Percentiles rank a stretch among this genome's conserved stretches.
Conservation (phyloP, 768 basidiomycete species). For the Leccinum barrowsii region DNA sequence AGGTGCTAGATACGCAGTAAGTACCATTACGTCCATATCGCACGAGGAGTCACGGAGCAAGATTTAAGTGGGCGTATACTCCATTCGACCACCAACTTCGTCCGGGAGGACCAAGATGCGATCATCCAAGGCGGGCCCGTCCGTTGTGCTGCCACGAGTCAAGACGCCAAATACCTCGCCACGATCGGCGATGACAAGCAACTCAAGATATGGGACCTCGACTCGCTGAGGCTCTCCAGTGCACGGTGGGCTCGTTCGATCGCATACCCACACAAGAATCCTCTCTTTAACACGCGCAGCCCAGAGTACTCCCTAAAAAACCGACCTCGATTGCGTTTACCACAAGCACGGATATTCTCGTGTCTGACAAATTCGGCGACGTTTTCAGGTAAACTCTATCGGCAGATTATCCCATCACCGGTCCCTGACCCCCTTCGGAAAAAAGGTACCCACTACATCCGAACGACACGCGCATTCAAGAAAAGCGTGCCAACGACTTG, state of each 20-base stretch:
- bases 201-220: slow-evolving; percentile 71
- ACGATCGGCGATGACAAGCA: slow-evolving; percentile 78
- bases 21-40: slow-evolving; percentile 17
- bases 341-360: slow-evolving; percentile 60
- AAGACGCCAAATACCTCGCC: slow-evolving; percentile 44
- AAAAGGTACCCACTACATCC: slow-evolving; percentile 60
- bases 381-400: slow-evolving; percentile 62
- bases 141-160: slow-evolving; percentile 53
- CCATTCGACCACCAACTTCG: slow-evolving; percentile 38
- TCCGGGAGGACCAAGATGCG: slow-evolving; percentile 29
- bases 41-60: slow-evolving; percentile 5
- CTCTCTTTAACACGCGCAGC: not conserved
- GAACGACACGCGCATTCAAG: slow-evolving; percentile 4
- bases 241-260: slow-evolving; percentile 46
- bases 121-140: slow-evolving; percentile 53
- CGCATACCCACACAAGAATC: not conserved
- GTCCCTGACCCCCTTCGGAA: not conserved
- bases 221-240: slow-evolving; percentile 52
- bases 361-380: slow-evolving; percentile 95
- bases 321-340: slow-evolving; percentile 70
- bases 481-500: slow-evolving; percentile 32
- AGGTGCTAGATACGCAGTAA: slow-evolving; percentile 55
- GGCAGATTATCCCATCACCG: not conserved
- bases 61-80: slow-evolving; percentile 52
- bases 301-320: slow-evolving; percentile 80